Evolutionary conservation across 768 basidiomycete genomes (phyloP).

Genomic region (Collybia sp.): DNA sequence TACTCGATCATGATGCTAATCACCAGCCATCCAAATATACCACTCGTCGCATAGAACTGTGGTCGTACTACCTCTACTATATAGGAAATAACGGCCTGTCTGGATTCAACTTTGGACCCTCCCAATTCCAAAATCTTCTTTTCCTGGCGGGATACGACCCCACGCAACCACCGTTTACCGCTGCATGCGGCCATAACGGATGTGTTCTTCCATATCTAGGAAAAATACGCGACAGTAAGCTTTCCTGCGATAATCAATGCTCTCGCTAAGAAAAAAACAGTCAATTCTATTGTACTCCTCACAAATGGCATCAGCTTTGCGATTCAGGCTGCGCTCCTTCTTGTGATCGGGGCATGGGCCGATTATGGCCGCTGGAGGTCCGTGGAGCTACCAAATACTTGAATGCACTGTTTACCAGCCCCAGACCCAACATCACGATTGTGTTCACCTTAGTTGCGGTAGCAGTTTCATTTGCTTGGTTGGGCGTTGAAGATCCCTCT

Average conservation of each 20-base stretch:
- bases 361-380: slow-evolving; percentile 82
- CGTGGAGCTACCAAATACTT: neutral
- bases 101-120: slow-evolving; percentile 70
- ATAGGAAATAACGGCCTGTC: slow-evolving; percentile 66
- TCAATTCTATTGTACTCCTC: slow-evolving; percentile 73
- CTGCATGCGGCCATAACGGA: slow-evolving; percentile 43
- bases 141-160: slow-evolving; percentile 74
- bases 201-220: slow-evolving; percentile 70
- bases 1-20: neutral
- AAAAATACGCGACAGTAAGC: slow-evolving; percentile 52
- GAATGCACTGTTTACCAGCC: slow-evolving; percentile 2
- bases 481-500: slow-evolving; percentile 62
- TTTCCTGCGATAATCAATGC: neutral
- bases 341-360: slow-evolving; percentile 72
- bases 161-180: slow-evolving; percentile 45
- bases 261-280: slow-evolving; percentile 25
- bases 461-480: slow-evolving; percentile 72
- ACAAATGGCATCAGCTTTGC: slow-evolving; percentile 81
- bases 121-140: slow-evolving; percentile 71
- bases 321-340: slow-evolving; percentile 62
- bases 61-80: slow-evolving; percentile 60
- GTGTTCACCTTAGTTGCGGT: slow-evolving; percentile 65
- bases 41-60: slow-evolving; percentile 48
- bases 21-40: slow-evolving; percentile 15
- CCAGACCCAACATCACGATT: slow-evolving; percentile 72